These are phyloP conservation scores for Cyanidium caldarium DNA, from an alignment of 23 red algal genomes.

Conservation along the genomic window DNA sequence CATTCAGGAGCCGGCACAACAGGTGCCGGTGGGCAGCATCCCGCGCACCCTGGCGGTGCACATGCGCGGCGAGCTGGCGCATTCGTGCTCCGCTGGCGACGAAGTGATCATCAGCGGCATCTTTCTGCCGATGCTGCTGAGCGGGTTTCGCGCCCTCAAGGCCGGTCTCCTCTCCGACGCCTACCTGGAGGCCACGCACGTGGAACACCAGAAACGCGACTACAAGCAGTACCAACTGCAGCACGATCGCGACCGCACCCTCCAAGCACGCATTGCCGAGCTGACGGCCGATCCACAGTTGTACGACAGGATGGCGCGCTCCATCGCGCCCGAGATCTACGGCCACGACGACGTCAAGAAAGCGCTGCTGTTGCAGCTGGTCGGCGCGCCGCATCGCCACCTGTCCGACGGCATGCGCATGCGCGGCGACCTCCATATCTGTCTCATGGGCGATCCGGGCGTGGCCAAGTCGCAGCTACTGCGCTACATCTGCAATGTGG, in stretches of 20 bases:
- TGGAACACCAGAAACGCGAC: conserved; percentile 48
- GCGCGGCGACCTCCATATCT: conserved; percentile 63
- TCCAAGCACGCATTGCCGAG: background rate
- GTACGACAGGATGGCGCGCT: conserved; percentile 38
- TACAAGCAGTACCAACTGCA: conserved; percentile 22
- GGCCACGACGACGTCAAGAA: conserved; percentile 88
- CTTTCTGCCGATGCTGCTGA: conserved; percentile 63
- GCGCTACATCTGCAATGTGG: conserved; percentile 57
- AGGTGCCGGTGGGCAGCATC: conserved; percentile 92
- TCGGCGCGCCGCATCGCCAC: conserved; percentile 50
- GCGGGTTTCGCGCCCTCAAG: conserved; percentile 62
- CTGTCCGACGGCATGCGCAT: conserved; percentile 86
- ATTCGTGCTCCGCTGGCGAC: conserved; percentile 58
- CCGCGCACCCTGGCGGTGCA: conserved; percentile 81
- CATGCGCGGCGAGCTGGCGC: conserved; percentile 57
- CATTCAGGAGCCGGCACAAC: conserved; percentile 82
- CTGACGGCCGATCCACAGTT: conserved; percentile 18
- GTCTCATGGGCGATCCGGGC: conserved; percentile 67
- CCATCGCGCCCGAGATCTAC: conserved; percentile 86
- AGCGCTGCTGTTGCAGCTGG: conserved; percentile 61
- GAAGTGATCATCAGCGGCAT: conserved; percentile 61
- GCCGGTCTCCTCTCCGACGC: conserved; percentile 81
- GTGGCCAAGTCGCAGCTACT: conserved; percentile 91
- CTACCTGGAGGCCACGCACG: conserved; percentile 55
- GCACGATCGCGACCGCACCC: background rate